These are phyloP conservation scores for Naganishia cerealis DNA, from an alignment of 1,284 basidiomycete genomes.

Conservation along the genomic window DNA sequence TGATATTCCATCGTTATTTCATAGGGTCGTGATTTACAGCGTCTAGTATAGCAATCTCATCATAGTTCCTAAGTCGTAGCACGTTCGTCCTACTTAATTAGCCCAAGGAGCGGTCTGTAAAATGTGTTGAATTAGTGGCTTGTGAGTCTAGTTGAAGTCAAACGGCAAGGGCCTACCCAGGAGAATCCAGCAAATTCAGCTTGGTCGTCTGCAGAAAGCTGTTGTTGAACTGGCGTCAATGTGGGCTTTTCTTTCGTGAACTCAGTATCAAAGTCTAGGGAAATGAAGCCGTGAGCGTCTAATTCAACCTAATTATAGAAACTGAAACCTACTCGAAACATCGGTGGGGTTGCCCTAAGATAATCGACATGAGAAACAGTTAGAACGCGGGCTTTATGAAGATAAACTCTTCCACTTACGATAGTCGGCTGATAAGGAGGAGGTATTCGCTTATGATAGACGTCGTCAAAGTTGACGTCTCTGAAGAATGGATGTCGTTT, in stretches of 20 bases:
- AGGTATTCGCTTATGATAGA: constrained; percentile 91
- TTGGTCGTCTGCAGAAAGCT: constrained; percentile 88
- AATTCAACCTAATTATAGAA: neutral
- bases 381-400: neutral
- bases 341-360: constrained; percentile 56
- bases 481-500: constrained; percentile 98
- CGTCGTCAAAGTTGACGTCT: constrained; percentile 94
- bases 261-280: constrained; percentile 85
- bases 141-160: neutral
- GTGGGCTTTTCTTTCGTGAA: constrained; percentile 97
- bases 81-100: constrained; percentile 11
- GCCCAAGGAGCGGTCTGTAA: constrained; percentile 35
- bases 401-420: constrained; percentile 54
- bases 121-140: neutral
- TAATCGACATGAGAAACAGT: neutral
- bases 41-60: constrained; percentile 25
- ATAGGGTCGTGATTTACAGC: constrained; percentile 20
- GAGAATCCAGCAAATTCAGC: constrained; percentile 94
- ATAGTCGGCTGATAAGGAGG: constrained; percentile 97
- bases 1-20: constrained; percentile 25
- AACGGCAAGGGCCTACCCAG: constrained; percentile 57
- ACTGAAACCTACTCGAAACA: constrained; percentile 50
- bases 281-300: neutral
- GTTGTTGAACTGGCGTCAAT: constrained; percentile 93
- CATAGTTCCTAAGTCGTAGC: constrained; percentile 16